Percentiles rank a stretch among this genome's conserved stretches.
Evolutionary conservation across 495 filamentous ascomycete genomes (phyloP).

Genomic region (Tuber aestivum): DNA sequence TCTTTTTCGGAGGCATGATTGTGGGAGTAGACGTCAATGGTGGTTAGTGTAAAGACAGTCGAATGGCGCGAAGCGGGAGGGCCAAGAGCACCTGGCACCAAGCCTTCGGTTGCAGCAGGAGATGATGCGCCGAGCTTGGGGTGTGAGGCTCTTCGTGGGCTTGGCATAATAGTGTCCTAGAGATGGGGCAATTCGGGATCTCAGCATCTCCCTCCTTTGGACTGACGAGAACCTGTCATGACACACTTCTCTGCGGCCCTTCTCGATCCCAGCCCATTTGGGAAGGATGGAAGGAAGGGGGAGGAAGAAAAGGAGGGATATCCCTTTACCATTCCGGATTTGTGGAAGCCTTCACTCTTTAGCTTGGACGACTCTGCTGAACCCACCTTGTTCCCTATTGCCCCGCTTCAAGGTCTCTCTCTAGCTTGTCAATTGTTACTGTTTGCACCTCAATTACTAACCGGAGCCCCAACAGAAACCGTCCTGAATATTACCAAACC

Average conservation of each 20-base stretch:
- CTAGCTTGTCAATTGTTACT: background rate
- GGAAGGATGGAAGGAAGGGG: background rate
- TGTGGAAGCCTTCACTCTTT: slow-evolving; percentile 54
- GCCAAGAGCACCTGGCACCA: background rate
- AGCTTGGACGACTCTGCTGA: slow-evolving; percentile 20
- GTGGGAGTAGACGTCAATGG: background rate
- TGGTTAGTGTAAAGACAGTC: background rate
- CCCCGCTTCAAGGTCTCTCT: slow-evolving; percentile 31
- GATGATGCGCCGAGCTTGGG: background rate
- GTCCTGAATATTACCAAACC: slow-evolving; percentile 15
- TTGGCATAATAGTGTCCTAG: background rate
- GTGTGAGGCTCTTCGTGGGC: slow-evolving; percentile 11
- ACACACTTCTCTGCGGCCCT: slow-evolving; percentile 29
- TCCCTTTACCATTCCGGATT: slow-evolving; percentile 66
- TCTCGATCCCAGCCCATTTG: slow-evolving; percentile 8
- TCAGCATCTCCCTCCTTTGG: background rate
- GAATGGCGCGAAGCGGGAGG: background rate
- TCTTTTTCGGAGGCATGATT: slow-evolving; percentile 72
- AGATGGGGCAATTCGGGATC: background rate
- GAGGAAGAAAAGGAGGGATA: slow-evolving; percentile 43
- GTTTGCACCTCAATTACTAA: background rate
- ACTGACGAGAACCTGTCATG: slow-evolving; percentile 10
- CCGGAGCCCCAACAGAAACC: slow-evolving; percentile 7
- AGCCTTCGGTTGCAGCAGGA: background rate
- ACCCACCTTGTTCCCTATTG: slow-evolving; percentile 36